Conservation (phyloP, 495 filamentous ascomycete genomes). For the Penicillium desertorum region DNA sequence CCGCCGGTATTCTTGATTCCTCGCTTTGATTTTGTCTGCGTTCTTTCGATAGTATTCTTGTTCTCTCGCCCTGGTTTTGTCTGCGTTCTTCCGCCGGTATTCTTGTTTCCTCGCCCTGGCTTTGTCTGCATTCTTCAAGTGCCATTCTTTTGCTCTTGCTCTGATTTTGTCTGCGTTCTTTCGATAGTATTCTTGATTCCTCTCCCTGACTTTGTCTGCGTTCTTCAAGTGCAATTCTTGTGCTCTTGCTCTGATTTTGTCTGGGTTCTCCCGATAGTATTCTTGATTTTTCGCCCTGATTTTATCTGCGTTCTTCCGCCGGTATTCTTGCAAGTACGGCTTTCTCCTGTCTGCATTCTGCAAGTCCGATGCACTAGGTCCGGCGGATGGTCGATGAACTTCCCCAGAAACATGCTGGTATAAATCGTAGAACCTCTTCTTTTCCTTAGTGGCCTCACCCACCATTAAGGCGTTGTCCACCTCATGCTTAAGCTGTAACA, state of each 20-base stretch:
- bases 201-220: no score
- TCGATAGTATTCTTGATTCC: accelerated
- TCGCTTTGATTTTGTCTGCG: neutral
- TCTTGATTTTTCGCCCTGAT: neutral
- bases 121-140: no score
- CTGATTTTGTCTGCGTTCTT: no score
- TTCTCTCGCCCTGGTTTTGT: no score
- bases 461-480: neutral
- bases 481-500: neutral
- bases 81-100: no score
- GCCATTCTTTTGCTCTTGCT: no score
- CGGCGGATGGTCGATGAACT: neutral
- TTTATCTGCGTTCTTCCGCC: neutral
- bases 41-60: neutral
- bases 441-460: neutral
- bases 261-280: neutral
- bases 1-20: no score
- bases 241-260: neutral
- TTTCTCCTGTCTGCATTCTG: neutral
- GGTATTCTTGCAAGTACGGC: neutral
- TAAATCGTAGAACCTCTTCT: neutral
- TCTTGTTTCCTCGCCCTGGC: no score
- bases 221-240: no score
- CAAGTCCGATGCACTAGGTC: no score
- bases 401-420: neutral